Conservation (phyloP, 345 rosid species). For the Litchi chinensis region DNA sequence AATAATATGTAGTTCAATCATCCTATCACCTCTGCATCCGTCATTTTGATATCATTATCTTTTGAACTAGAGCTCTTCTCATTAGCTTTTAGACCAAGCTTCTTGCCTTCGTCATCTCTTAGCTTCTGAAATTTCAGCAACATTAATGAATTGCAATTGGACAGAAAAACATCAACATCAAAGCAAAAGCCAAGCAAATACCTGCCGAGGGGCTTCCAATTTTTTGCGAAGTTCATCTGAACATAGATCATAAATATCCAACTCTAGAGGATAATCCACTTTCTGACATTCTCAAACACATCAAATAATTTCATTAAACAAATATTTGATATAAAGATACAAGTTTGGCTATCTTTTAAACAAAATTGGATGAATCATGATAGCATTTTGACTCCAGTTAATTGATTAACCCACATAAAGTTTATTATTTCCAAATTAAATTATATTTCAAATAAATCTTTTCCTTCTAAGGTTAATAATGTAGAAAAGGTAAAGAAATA, state of each 20-base stretch:
- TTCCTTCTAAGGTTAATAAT: not conserved
- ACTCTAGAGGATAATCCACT: constrained; percentile 95
- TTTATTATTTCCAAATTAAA: not conserved
- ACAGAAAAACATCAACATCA: not conserved
- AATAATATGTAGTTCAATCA: not conserved
- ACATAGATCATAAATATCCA: constrained; percentile 91
- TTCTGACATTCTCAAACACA: constrained; percentile 51
- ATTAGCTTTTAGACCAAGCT: constrained; percentile 63
- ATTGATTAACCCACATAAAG: not conserved
- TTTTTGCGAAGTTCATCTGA: constrained; percentile 78
- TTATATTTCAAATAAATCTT: not conserved
- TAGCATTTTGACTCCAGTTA: not conserved
- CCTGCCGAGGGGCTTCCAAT: constrained; percentile 91
- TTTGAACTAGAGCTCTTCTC: constrained; percentile 59
- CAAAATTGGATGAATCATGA: not conserved
- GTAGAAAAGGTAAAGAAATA: constrained; percentile 8
- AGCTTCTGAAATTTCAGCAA: constrained; percentile 47
- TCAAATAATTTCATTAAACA: not conserved
- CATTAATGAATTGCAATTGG: not conserved
- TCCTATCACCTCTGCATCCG: constrained; percentile 66
- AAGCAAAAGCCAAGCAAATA: constrained; percentile 25
- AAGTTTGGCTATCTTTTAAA: too few relatives aligned
- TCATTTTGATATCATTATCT: constrained; percentile 70
- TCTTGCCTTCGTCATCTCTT: constrained; percentile 87
- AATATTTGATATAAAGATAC: too few relatives aligned